Evolutionary conservation across 2,329 filamentous ascomycete species (phyloP).

Genomic region (Aspergillus sp.): DNA sequence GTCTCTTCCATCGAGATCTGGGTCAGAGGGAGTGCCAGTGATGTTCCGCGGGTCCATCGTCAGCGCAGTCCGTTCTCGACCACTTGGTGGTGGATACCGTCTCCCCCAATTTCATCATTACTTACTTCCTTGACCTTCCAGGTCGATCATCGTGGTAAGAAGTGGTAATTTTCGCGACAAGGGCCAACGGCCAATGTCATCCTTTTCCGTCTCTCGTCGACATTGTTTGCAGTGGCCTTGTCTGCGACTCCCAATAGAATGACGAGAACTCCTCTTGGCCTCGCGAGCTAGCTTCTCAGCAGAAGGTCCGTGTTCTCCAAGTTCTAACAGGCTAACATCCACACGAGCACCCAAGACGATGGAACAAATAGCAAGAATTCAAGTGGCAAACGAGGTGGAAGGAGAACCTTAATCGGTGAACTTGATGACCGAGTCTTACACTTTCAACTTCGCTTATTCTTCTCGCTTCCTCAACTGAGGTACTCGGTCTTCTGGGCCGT

Average conservation of each 20-base stretch:
- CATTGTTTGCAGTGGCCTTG: conserved; percentile 2
- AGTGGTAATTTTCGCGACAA: conserved; percentile 4
- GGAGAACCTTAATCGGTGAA: not conserved
- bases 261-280: not conserved
- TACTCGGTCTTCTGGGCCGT: not conserved
- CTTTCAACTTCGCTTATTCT: not conserved
- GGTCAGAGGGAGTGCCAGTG: not conserved
- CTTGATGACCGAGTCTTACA: not conserved
- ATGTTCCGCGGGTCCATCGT: conserved; percentile 1
- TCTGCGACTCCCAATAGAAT: not conserved
- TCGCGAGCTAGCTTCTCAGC: conserved; percentile 7
- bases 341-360: conserved; percentile 10
- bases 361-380: not conserved
- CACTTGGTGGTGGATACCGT: not conserved
- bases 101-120: conserved; percentile 1
- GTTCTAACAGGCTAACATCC: conserved; percentile 11
- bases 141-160: not conserved
- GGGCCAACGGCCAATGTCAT: not conserved
- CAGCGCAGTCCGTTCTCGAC: conserved; percentile 1
- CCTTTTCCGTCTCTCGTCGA: not conserved
- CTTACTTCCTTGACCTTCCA: conserved; percentile 2
- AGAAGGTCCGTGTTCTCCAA: conserved; percentile 15
- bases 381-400: conserved; percentile 8
- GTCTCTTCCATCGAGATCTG: not conserved
- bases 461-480: not conserved